Evolutionary conservation across 2,329 filamentous ascomycete species (phyloP).

Genomic region (Neofusicoccum sp.): DNA sequence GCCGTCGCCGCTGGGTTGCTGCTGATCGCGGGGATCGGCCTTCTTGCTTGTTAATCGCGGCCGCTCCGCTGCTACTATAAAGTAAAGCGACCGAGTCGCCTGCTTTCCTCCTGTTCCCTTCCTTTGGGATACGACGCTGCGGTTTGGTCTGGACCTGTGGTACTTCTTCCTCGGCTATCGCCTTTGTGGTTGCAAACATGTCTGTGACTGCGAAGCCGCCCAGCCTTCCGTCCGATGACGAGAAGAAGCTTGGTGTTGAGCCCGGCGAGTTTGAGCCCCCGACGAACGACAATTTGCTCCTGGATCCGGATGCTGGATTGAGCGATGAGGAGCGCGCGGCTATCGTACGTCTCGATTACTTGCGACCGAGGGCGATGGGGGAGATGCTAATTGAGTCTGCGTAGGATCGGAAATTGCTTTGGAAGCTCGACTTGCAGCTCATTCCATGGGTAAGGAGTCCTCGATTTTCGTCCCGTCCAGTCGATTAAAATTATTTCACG

Average conservation of each 20-base stretch:
- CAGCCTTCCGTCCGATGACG: constrained; percentile 20
- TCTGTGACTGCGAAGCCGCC: neutral
- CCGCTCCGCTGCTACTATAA: too few species aligned
- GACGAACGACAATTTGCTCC: constrained; percentile 20
- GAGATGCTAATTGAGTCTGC: neutral
- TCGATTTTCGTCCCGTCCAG: neutral
- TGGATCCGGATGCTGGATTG: constrained; percentile 64
- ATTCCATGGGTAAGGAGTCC: constrained; percentile 54
- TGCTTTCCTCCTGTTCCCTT: too few species aligned
- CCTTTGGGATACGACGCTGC: too few species aligned
- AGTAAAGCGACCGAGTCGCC: too few species aligned
- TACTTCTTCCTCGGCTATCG: too few species aligned
- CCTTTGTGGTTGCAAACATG: neutral
- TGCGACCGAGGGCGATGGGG: neutral
- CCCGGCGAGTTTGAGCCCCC: constrained; percentile 17
- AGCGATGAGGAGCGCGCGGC: constrained; percentile 61
- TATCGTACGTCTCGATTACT: constrained; percentile 50
- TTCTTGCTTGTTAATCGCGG: too few species aligned
- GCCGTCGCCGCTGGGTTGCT: too few species aligned
- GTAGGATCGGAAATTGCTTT: constrained; percentile 61
- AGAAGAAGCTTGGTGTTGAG: constrained; percentile 20
- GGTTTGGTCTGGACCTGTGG: too few species aligned
- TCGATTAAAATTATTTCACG: too few species aligned
- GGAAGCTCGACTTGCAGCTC: constrained; percentile 60
- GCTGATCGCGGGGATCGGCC: too few species aligned